Evolutionary conservation across 2,329 filamentous ascomycete species (phyloP), one percentile per base, ranked within the genome.

Genomic region (Cercospora beticola): DNA sequence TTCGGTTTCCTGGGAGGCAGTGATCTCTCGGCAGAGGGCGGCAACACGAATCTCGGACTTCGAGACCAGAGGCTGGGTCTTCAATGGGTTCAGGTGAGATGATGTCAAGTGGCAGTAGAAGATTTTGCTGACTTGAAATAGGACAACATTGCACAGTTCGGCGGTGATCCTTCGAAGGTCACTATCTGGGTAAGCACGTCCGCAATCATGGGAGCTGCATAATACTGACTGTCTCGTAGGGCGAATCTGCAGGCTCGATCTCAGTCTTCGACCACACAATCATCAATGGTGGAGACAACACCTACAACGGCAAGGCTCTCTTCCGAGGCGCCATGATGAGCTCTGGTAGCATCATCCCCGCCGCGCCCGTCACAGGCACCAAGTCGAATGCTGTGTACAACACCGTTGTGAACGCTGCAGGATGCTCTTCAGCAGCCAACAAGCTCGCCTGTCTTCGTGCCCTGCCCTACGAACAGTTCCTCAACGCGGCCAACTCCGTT

Each of bases 301-400:
- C 83, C 0, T 93, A 94, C 81, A 92, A 93, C 2, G 90, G 89
- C 64, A 88, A 90, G 74, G 83, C 88, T 0, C 83, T 95, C 0
- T 94, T 95, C 85, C 87, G 90, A 28, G 91, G 83, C 0, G 91
- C 83, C 28, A 94, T 94, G 73, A 94, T 95, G 91, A 87, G 91
- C 80, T 91, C 88, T 2, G 90, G 90, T 2, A 87, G 84, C 66
- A 78, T 90, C 2, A 79, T 87, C 0, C 89, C 89, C 0, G 84
- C 89, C 0, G 86, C 88, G 28, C 49, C 60, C 5, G 70, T 71
- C 23, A 71, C 67, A 3, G 54, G 63, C 31, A 33, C 59, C 16
- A 71, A 68, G 52, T 65, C 68, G 18, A 69, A 72, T 46, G 75
- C 52, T 16, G 62, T 72, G 26, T 71, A 67, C 69, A 69, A 72